Percentiles rank a stretch among this genome's conserved stretches.
Conservation (phyloP, 2,329 filamentous ascomycete species). For the Knufia petricola region DNA sequence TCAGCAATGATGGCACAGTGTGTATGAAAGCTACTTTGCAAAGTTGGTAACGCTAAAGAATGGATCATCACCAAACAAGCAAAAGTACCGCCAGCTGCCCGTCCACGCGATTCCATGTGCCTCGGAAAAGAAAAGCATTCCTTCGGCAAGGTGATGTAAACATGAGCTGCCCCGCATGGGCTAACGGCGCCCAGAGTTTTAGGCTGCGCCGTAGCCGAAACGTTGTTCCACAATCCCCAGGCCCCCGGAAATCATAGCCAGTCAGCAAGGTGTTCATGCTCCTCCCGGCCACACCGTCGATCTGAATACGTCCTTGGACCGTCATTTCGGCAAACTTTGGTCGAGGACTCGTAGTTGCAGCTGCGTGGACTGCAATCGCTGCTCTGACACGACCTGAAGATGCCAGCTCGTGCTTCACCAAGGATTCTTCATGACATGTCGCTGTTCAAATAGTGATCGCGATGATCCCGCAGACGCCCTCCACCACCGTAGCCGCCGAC, state of each 20-base stretch:
- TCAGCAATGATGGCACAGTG: slow-evolving; percentile 23
- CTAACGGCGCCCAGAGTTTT: too few species aligned
- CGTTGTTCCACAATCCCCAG: not conserved
- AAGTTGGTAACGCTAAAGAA: slow-evolving; percentile 13
- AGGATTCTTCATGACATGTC: slow-evolving; percentile 1
- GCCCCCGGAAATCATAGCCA: not conserved
- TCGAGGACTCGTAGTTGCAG: not conserved
- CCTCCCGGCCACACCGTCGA: not conserved
- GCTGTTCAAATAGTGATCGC: not conserved
- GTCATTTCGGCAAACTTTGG: not conserved
- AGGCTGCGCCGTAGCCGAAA: not conserved
- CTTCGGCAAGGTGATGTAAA: not conserved
- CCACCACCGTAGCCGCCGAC: slow-evolving; percentile 19
- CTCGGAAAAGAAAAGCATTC: not conserved
- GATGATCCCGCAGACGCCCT: slow-evolving; percentile 23
- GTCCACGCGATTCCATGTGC: not conserved
- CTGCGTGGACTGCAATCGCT: not conserved
- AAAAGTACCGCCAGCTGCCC: too few species aligned
- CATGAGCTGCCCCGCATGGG: not conserved
- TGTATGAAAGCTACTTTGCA: slow-evolving; percentile 27
- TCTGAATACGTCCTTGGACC: not conserved
- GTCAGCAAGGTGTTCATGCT: not conserved
- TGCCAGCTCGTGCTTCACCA: not conserved
- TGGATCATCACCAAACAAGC: not conserved
- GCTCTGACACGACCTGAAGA: not conserved